These are phyloP conservation scores for Calonectria pseudoturangicola DNA, from an alignment of 2,329 filamentous ascomycete genomes.

Conservation along the genomic window DNA sequence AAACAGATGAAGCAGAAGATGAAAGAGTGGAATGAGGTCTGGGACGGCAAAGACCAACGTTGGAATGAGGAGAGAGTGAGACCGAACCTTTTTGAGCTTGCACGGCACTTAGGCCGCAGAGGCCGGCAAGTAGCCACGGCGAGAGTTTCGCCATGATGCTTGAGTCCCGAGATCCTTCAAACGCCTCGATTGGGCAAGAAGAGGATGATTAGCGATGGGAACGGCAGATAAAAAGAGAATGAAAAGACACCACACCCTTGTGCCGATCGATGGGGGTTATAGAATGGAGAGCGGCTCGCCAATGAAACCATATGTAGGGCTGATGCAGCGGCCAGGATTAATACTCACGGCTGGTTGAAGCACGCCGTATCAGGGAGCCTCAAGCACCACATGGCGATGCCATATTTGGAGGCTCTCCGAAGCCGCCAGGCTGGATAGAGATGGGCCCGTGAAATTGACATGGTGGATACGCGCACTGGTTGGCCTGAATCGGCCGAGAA, in stretches of 20 bases:
- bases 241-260: conserved; percentile 21
- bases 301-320: conserved; percentile 9
- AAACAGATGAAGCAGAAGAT: background rate
- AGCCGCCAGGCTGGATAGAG: background rate
- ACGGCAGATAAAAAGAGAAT: background rate
- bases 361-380: background rate
- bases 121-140: conserved; percentile 31
- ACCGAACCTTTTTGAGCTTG: conserved; percentile 36
- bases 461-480: background rate
- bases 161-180: conserved; percentile 24
- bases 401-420: conserved; percentile 7
- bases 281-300: background rate
- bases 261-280: conserved; percentile 25
- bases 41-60: conserved; percentile 22
- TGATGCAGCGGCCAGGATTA: background rate
- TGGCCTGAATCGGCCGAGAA: conserved; percentile 18
- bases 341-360: conserved; percentile 6
- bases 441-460: conserved; percentile 14
- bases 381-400: conserved; percentile 4
- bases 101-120: conserved; percentile 27
- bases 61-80: conserved; percentile 22
- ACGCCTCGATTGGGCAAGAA: conserved; percentile 7
- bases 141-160: conserved; percentile 29
- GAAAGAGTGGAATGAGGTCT: conserved; percentile 17
- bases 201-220: background rate